phyloP scores from a whole-genome alignment of 1,139 yeast species.

The Saccharomyces hybrid region DNA sequence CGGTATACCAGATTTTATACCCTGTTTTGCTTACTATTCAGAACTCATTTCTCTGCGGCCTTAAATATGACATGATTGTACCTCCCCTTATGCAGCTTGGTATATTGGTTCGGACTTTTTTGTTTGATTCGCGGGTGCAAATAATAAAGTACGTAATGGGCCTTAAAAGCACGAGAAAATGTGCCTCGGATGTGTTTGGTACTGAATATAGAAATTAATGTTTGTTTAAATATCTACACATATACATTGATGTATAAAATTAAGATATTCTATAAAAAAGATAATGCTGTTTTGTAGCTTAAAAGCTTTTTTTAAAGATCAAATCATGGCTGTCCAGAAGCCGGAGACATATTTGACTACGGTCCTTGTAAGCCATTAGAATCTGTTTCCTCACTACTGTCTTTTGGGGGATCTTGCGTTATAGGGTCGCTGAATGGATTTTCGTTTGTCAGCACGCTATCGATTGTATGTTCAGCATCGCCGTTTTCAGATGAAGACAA shows the following conservation, averaged over 20 bases:
- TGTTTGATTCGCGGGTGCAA: neutral
- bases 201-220: neutral
- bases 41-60: neutral
- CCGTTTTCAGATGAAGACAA: slow-evolving; percentile 1
- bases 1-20: neutral
- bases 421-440: slow-evolving; percentile 1
- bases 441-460: neutral
- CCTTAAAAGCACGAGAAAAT: neutral
- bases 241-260: neutral
- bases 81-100: neutral
- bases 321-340: neutral
- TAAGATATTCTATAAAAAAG: slow-evolving; percentile 1
- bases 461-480: neutral
- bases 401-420: neutral
- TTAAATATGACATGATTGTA: neutral
- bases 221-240: neutral
- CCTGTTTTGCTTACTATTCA: neutral
- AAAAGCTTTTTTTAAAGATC: neutral
- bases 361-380: neutral
- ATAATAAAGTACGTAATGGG: neutral
- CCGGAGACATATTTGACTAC: neutral
- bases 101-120: neutral
- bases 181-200: too few relatives aligned
- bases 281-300: neutral
- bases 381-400: neutral